Base-by-base conservation (phyloP, 805 yeast genomes). In the Candida nanaspora region DNA sequence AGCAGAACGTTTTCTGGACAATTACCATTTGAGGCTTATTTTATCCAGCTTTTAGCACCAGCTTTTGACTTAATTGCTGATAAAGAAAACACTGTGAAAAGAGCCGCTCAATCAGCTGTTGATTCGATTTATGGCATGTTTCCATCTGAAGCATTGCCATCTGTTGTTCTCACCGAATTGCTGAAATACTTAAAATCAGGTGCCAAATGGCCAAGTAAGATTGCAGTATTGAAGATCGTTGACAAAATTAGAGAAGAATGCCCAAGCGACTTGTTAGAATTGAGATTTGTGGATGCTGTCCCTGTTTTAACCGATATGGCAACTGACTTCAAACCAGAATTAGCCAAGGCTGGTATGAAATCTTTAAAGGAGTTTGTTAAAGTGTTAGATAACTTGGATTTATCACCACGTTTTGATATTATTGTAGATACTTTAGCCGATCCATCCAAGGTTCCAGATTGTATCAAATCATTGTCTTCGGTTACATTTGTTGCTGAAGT, bases 401-500 rank as follows among this genome's bases (percentile, higher is more conserved):
- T 91, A 55, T 76, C 80, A 39, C 88, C 93, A 51, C 84, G 96
- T 60, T 82, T 78, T 56, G 89, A 87, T 48, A 61, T 81, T 40
- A 87, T 91, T 59, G 84, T 86, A 31, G 85, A 83, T 48, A 91
- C 98, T 38, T 73, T 93, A 62, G 88, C 94, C 36, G 85, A 91
- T 57, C 98, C 98, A 41, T 72, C 72, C 48, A 84, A 85, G 58
- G 95, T 91, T 38, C 86, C 96, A 42, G 82, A 76, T 44, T 88
- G 96, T 64, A 86, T 91, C 62, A 86, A 83, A 64, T 78, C 91
- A 34, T 74, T 91, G 47, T 83, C 96, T 2, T 84, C 94, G 32
- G 97, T 91, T 41, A 93, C 98, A 0, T 91, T 91, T 62, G 98
- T 91, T 38, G 96, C 98, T 36, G 98, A 93, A 68, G 98, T 91